Evolutionary conservation across 257 asterid species (phyloP).

Genomic region (Knoxia roxburghii): DNA sequence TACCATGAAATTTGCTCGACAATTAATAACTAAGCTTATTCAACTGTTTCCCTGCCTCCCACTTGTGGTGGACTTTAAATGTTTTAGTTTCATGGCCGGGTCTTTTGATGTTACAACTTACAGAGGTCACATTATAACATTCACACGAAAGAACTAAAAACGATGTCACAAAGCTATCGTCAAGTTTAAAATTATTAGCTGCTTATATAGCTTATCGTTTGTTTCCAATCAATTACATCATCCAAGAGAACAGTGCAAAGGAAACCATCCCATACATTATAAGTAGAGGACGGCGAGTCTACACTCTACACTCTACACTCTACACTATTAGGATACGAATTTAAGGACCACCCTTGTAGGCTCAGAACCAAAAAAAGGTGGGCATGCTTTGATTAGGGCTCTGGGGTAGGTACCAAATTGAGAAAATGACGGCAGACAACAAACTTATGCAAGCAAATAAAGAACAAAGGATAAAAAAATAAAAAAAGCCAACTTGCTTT

Average conservation of each 20-base stretch:
- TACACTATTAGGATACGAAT: neutral
- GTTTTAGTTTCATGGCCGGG: neutral
- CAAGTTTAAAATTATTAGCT: too few relatives aligned
- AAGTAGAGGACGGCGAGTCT: too few relatives aligned
- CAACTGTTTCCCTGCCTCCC: too few relatives aligned
- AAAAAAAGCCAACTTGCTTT: constrained; percentile 6
- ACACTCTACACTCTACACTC: too few relatives aligned
- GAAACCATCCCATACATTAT: too few relatives aligned
- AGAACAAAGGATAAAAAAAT: neutral
- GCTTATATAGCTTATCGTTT: neutral
- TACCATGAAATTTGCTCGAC: neutral
- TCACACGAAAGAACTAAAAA: neutral
- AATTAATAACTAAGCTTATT: neutral
- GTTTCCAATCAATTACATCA: neutral
- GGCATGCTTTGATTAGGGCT: neutral
- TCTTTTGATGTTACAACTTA: neutral
- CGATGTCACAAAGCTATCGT: neutral
- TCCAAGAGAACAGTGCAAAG: neutral
- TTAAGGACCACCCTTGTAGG: neutral
- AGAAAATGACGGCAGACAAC: neutral
- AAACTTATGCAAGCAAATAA: constrained; percentile 3
- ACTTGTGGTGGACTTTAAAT: too few relatives aligned
- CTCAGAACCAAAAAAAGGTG: neutral
- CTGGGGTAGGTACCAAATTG: neutral
- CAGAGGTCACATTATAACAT: too few relatives aligned